Evolutionary conservation across 768 basidiomycete genomes (phyloP).

Genomic region (Psilocybe tampanensis): DNA sequence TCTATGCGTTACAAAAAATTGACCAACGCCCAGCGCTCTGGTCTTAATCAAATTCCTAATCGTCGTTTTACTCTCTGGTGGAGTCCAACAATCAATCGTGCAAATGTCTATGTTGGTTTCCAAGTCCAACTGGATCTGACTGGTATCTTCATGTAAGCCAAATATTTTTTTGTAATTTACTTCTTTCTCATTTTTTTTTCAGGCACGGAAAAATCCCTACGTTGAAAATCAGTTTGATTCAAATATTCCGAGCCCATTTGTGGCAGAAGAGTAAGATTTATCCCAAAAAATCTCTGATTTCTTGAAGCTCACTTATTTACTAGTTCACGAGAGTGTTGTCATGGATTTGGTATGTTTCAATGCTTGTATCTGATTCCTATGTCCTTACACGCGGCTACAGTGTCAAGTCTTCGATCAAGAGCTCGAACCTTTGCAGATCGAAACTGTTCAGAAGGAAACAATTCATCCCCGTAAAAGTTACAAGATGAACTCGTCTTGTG

Average conservation of each 20-base stretch:
- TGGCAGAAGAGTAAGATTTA: constrained; percentile 94
- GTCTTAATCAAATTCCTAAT: constrained; percentile 97
- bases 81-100: constrained; percentile 98
- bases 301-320: constrained; percentile 1
- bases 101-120: constrained; percentile 99
- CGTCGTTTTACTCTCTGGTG: constrained; percentile 99
- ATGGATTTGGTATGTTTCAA: constrained; percentile 72
- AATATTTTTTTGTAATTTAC: background rate
- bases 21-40: constrained; percentile 97
- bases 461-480: constrained; percentile 99
- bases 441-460: constrained; percentile 99
- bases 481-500: constrained; percentile 99
- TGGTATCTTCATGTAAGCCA: constrained; percentile 84
- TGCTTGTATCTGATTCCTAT: background rate
- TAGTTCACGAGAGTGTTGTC: constrained; percentile 89
- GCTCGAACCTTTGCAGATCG: constrained; percentile 95
- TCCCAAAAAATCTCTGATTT: constrained; percentile 21
- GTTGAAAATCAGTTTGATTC: constrained; percentile 97
- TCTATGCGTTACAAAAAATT: constrained; percentile 96
- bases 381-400: constrained; percentile 30
- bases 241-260: constrained; percentile 99
- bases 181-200: constrained; percentile 3
- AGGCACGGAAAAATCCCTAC: constrained; percentile 99
- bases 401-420: constrained; percentile 99
- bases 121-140: constrained; percentile 98